These are phyloP conservation scores for Bryum argenteum DNA, from an alignment of 225 moss, liverwort and hornwort genomes.

Conservation along the genomic window DNA sequence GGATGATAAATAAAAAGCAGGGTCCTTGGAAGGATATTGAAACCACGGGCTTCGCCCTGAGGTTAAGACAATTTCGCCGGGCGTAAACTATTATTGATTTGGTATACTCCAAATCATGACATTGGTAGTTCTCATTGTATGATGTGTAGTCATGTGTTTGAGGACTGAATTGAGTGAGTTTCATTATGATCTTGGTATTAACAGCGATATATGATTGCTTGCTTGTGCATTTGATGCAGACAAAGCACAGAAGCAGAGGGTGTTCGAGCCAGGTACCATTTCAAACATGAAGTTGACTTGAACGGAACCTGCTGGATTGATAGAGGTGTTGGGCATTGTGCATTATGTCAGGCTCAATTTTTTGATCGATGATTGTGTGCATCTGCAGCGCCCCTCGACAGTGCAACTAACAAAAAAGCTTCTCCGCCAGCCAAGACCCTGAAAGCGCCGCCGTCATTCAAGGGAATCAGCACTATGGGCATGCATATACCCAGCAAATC, in stretches of 20 bases:
- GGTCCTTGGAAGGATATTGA: constrained; percentile 12
- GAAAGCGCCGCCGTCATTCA: constrained; percentile 66
- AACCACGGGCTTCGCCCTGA: neutral
- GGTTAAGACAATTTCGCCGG: neutral
- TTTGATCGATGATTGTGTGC: neutral
- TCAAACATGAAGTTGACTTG: neutral
- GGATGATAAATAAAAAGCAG: constrained; percentile 2
- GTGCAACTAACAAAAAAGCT: constrained; percentile 21
- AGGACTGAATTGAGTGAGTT: neutral
- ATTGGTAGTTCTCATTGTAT: neutral
- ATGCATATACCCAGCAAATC: constrained; percentile 15
- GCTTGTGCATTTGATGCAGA: constrained; percentile 21
- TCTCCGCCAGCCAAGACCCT: constrained; percentile 58
- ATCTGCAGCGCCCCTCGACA: constrained; percentile 36
- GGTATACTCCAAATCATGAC: too few relatives aligned
- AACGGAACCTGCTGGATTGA: neutral
- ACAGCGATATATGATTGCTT: neutral
- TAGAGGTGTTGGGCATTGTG: neutral
- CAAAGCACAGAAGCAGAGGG: constrained; percentile 46
- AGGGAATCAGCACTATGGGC: constrained; percentile 25
- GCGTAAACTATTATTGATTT: neutral
- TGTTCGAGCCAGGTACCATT: constrained; percentile 47
- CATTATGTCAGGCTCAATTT: neutral
- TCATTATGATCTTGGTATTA: neutral
- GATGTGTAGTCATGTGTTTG: neutral